Conservation (phyloP, 164 flowering plant species). For the Aristolochia californica region DNA sequence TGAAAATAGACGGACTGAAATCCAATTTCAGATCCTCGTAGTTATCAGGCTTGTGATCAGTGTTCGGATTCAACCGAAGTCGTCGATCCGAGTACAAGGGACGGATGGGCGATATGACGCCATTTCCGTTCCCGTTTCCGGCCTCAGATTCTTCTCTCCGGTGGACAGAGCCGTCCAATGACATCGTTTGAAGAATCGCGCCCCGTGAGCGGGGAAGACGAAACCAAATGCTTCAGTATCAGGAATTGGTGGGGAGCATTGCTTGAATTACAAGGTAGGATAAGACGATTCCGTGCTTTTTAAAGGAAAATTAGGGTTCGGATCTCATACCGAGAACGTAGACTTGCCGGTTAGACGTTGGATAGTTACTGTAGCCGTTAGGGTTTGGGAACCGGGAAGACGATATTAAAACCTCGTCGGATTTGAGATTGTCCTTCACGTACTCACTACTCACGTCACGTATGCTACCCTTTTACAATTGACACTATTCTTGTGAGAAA, state of each 20-base stretch:
- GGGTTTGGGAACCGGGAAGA: conserved; percentile 13
- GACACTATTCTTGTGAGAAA: too few species aligned
- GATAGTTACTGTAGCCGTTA: conserved; percentile 6
- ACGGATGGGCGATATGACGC: conserved; percentile 11
- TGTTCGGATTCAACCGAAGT: conserved; percentile 50
- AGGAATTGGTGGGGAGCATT: too few species aligned
- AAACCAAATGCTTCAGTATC: not conserved
- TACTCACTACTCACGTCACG: too few species aligned
- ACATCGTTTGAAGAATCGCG: conserved; percentile 18
- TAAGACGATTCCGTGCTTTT: not conserved
- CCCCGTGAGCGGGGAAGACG: not conserved
- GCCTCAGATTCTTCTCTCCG: conserved; percentile 22
- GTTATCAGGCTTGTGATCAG: conserved; percentile 68
- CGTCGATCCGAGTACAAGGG: conserved; percentile 21
- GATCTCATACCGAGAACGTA: not conserved
- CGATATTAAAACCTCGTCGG: not conserved
- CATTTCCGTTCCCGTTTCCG: conserved; percentile 31
- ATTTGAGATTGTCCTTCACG: too few species aligned
- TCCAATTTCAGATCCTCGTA: conserved; percentile 74
- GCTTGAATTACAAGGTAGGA: not conserved
- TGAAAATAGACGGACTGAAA: conserved; percentile 59
- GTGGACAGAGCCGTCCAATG: conserved; percentile 24
- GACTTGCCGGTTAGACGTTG: not conserved
- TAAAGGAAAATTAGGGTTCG: conserved; percentile 8
- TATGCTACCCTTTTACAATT: too few species aligned